Evolutionary conservation across 768 basidiomycete genomes (phyloP).

Genomic region (Daedaleopsis nitida): DNA sequence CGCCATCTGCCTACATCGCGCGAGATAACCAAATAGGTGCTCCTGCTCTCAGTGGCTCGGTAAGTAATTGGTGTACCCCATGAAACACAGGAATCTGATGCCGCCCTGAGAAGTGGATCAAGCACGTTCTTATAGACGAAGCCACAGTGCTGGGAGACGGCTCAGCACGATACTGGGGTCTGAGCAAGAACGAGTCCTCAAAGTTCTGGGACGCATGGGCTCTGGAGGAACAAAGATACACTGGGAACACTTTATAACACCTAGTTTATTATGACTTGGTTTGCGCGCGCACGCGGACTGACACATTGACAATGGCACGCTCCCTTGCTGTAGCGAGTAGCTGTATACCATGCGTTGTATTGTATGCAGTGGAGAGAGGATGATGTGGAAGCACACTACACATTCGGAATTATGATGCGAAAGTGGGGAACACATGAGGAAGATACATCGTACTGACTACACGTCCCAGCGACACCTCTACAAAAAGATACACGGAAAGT

Average conservation of each 20-base stretch:
- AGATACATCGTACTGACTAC: slow-evolving; percentile 19
- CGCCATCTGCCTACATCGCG: slow-evolving; percentile 3
- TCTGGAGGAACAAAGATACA: slow-evolving; percentile 51
- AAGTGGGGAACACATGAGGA: neutral
- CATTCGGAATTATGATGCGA: neutral
- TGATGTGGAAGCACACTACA: slow-evolving; percentile 15
- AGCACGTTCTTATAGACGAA: slow-evolving; percentile 81
- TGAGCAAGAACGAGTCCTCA: slow-evolving; percentile 53
- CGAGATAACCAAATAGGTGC: slow-evolving; percentile 7
- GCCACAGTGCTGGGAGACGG: slow-evolving; percentile 65
- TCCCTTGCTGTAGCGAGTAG: neutral
- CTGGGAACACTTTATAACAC: neutral
- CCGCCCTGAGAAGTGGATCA: slow-evolving; percentile 56
- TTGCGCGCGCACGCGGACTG: no score
- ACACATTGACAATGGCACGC: neutral
- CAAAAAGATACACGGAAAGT: slow-evolving; percentile 14
- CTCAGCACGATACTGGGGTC: slow-evolving; percentile 74
- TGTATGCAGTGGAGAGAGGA: slow-evolving; percentile 11
- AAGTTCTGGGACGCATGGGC: slow-evolving; percentile 82
- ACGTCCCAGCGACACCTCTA: slow-evolving; percentile 13
- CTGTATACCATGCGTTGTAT: slow-evolving; percentile 17
- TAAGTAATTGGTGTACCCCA: slow-evolving; percentile 35
- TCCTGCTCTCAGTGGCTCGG: slow-evolving; percentile 56
- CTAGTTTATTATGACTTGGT: neutral
- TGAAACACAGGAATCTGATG: neutral